Base-by-base conservation (phyloP, 148 eudicot genomes). In the Salicornia ramosissima region DNA sequence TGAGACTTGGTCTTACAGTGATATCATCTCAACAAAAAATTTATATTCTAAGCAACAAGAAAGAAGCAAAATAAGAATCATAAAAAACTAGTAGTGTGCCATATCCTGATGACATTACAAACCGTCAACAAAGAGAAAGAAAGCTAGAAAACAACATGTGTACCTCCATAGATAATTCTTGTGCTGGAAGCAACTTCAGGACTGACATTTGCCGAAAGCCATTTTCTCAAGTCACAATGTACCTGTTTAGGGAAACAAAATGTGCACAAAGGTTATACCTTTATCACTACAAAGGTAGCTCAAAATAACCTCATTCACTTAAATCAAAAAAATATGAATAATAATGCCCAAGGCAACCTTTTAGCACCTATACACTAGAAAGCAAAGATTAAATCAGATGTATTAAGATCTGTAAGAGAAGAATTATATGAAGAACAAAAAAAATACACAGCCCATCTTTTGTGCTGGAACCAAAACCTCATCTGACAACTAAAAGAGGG, bases 121-220 rank as follows among this genome's bases (percentile, higher is more conserved):
- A n/a, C n/a, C n/a, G n/a, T 6, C 24, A 64, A 18, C 14, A 31
- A 1, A 31, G 25, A 11, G 28, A 45, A 56, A 63, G 64, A 43
- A 68, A 43, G 45, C 42, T 19, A 64, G 42, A 63, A 46, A 34
- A 57, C 15, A 65, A 49, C 73, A 57, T 0, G 56, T 33, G 34
- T 85, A 90, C 96, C 98, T 93, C 98, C 96, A 76, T 93, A 93
- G 56, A 93, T 90, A 59, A 90, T 93, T 70, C 98, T 80, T 60
- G 92, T 90, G 56, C 78, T 75, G 31, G 83, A 86, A 74, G 96
- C 96, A 69, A 93, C 96, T 40, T 90, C 85, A 74, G 94, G 61
- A 65, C 87, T 86, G 47, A 71, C 70, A 58, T 90, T 88, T 15
- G 70, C 77, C 28, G 79, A 58, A 54, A 93, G 88, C 98, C 96